These are phyloP conservation scores for Annulohypoxylon bovei DNA, from an alignment of 495 filamentous ascomycete species.

Conservation along the genomic window DNA sequence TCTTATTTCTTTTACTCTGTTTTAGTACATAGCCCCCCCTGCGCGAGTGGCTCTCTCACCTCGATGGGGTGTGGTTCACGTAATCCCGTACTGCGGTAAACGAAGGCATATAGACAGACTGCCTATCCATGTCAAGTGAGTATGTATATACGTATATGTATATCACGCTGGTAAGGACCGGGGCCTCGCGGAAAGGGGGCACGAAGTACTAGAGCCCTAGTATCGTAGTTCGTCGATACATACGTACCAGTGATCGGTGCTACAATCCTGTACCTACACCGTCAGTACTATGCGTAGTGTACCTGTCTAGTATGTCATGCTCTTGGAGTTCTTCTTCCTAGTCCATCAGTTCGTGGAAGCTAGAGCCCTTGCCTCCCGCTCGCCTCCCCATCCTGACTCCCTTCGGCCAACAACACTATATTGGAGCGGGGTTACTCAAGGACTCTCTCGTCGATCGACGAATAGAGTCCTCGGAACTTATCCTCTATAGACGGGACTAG, in stretches of 20 bases:
- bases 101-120: constrained; percentile 1
- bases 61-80: constrained; percentile 14
- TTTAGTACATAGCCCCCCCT: constrained; percentile 1
- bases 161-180: constrained; percentile 27
- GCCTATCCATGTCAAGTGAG: background rate
- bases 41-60: constrained; percentile 27
- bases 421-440: constrained; percentile 57
- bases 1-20: constrained; percentile 33
- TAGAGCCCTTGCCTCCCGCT: constrained; percentile 37
- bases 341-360: constrained; percentile 16
- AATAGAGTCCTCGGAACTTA: constrained; percentile 61
- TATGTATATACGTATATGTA: constrained; percentile 4
- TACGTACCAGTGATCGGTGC: constrained; percentile 20
- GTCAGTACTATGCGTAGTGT: constrained; percentile 12
- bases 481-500: constrained; percentile 49
- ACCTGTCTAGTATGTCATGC: constrained; percentile 9
- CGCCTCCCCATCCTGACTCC: constrained; percentile 50
- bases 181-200: constrained; percentile 24
- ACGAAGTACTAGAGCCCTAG: constrained; percentile 17
- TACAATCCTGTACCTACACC: constrained; percentile 20
- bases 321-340: background rate
- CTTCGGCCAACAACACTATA: constrained; percentile 44
- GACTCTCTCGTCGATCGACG: constrained; percentile 48
- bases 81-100: constrained; percentile 7
- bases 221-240: constrained; percentile 26